Evolutionary conservation across 345 rosid genomes (phyloP).

Genomic region (Gossypium thurberi): DNA sequence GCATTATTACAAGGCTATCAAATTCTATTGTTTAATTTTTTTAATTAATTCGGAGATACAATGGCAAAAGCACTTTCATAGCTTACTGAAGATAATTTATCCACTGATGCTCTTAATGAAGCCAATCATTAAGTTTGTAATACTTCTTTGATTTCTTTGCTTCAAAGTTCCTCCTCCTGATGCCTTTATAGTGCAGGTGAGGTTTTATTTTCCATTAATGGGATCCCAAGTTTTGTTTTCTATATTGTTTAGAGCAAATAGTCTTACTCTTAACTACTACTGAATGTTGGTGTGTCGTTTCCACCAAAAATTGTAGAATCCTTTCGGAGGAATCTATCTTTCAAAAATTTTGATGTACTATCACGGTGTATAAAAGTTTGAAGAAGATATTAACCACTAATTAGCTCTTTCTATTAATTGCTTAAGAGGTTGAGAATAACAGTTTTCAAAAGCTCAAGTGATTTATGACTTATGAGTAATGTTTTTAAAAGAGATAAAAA

Average conservation of each 20-base stretch:
- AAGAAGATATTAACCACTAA: too few relatives aligned
- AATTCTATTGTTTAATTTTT: neutral
- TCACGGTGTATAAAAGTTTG: neutral
- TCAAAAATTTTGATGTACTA: neutral
- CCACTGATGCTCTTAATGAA: constrained; percentile 67
- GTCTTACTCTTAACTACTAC: neutral
- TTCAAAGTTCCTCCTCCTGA: constrained; percentile 67
- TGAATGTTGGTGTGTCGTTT: neutral
- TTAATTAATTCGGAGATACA: neutral
- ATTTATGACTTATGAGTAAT: neutral
- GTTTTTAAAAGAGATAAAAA: neutral
- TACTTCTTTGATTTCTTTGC: constrained; percentile 81
- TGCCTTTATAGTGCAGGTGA: constrained; percentile 81
- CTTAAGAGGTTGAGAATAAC: neutral
- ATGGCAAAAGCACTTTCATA: neutral
- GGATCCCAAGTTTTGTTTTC: neutral
- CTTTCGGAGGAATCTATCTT: neutral
- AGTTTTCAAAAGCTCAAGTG: neutral
- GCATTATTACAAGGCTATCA: neutral
- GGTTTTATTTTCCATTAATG: neutral
- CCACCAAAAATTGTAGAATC: neutral
- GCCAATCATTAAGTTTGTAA: constrained; percentile 68
- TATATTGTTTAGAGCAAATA: neutral
- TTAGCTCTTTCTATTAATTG: too few relatives aligned
- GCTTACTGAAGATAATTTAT: constrained; percentile 36